Evolutionary conservation across 345 rosid genomes (phyloP).

Genomic region (Rhodamnia argentea): DNA sequence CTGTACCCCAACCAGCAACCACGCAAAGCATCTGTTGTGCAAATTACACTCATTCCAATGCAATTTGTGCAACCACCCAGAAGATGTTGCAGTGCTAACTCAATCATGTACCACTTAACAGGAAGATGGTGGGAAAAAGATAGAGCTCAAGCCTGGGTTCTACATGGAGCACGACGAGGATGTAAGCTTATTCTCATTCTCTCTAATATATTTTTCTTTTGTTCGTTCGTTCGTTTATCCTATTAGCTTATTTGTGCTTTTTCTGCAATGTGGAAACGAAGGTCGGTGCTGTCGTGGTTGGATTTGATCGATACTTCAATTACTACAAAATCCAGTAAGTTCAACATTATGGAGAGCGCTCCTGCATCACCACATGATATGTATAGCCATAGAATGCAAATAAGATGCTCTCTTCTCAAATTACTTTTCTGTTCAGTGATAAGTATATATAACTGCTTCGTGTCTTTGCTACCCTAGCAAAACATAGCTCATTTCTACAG

Average conservation of each 20-base stretch:
- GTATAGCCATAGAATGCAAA: background rate
- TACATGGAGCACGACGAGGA: conserved; percentile 78
- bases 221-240: background rate
- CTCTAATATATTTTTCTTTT: background rate
- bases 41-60: background rate
- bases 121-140: conserved; percentile 74
- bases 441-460: background rate
- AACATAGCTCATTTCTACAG: background rate
- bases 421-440: background rate
- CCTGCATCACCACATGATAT: background rate
- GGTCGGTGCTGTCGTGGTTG: conserved; percentile 99
- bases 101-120: conserved; percentile 14
- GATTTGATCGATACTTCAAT: conserved; percentile 79
- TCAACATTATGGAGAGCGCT: background rate
- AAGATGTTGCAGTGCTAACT: background rate
- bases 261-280: conserved; percentile 1
- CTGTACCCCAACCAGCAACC: background rate
- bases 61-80: background rate
- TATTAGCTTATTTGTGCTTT: background rate
- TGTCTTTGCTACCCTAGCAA: background rate
- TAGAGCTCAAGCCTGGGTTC: conserved; percentile 70
- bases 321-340: conserved; percentile 91
- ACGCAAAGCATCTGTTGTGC: background rate
- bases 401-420: background rate
- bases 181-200: conserved; percentile 23